A percentile compares a stretch with the other conserved stretches of the same genome.
Conservation (phyloP, 164 flowering plant species). For the Vitis cinerea region DNA sequence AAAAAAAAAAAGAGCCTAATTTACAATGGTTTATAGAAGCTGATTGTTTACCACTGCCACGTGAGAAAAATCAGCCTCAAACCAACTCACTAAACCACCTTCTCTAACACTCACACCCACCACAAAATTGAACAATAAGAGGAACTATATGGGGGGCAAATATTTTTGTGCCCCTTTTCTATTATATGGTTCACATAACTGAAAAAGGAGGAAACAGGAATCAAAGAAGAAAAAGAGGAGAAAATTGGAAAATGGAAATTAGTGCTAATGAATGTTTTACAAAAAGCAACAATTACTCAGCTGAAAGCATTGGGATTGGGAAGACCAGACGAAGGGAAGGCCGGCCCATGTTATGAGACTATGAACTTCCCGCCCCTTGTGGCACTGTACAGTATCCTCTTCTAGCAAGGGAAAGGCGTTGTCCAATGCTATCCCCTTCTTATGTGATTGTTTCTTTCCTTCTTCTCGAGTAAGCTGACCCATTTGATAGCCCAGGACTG, state of each 20-base stretch:
- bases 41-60: slow-evolving; percentile 6
- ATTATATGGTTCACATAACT: slow-evolving; percentile 10
- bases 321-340: not conserved
- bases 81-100: slow-evolving; percentile 11
- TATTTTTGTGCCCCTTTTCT: slow-evolving; percentile 20
- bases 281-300: slow-evolving; percentile 15
- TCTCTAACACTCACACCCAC: slow-evolving; percentile 22
- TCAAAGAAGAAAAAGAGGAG: not conserved
- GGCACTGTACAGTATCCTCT: slow-evolving; percentile 24
- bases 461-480: not conserved
- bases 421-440: not conserved
- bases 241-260: slow-evolving; percentile 1
- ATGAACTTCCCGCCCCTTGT: slow-evolving; percentile 6
- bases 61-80: slow-evolving; percentile 6
- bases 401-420: not conserved
- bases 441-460: not conserved
- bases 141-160: slow-evolving; percentile 23
- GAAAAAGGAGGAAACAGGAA: not conserved
- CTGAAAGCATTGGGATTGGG: slow-evolving; percentile 5
- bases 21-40: slow-evolving; percentile 18
- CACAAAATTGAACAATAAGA: slow-evolving; percentile 16
- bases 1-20: not conserved
- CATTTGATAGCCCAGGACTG: not conserved
- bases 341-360: not conserved
- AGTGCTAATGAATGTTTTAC: slow-evolving; percentile 17